Base-by-base conservation (phyloP, 768 basidiomycete genomes). In the Cytidiella melzeri region DNA sequence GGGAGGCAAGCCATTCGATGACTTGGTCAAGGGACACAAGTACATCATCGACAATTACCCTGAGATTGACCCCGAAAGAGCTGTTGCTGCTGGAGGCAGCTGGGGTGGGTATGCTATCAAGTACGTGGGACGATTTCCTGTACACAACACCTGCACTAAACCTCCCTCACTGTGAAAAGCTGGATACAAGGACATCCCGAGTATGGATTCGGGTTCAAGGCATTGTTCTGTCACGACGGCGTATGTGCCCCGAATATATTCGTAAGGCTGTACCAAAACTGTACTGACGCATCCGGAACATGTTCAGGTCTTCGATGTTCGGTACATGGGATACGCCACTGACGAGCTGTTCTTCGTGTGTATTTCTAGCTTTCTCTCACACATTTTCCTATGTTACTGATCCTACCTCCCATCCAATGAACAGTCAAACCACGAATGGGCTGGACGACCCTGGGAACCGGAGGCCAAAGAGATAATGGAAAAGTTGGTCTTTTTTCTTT, bases 101-200 rank as follows among this genome's bases (percentile, higher is more conserved):
- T 64, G 55, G 39, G 63, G 61, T 21, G 92, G 91, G 51, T 92
- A 87, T 64, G 87, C 90, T 12, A 84, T 92, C 70, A 91, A 92
- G 88, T 90, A 59, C 15, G 76, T 49, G 3, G 23, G 24, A 20
- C 20, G 13, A 37, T 36, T 37, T 12, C 20, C 40, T 19, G 18
- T 41, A 38, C 11, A 7, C n/a, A 5, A n/a, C 50, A 38, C 56
- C 30, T 10, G 4, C 2, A 1, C n/a, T 57, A 34, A 36, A 41
- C 19, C 28, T 7, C 20, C 39, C 34, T 25, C 11, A 30, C 45
- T 48, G 21, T 53, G 15, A 53, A 52, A 43, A 95, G 92, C 64
- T 96, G 91, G 91, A 93, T 96, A 47, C 89, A 95, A 68, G 91
- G 92, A 0, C 90, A 96, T 61, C 88, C 89, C 9, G 92, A 95